Percentiles rank a stretch among this genome's conserved stretches.
Evolutionary conservation across 257 asterid species (phyloP).

Genomic region (Verbascum thapsus): DNA sequence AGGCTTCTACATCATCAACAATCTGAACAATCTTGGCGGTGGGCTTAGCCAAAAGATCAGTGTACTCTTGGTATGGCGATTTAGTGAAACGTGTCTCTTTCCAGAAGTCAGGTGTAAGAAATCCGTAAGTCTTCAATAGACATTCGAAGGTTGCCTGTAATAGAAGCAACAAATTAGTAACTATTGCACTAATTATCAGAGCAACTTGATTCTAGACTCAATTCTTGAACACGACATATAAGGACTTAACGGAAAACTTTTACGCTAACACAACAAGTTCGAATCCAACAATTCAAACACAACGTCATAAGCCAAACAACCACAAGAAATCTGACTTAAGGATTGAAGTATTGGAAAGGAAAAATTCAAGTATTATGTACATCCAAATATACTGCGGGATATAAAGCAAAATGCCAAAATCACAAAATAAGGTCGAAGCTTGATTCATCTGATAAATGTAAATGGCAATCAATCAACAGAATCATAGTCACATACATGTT

Average conservation of each 20-base stretch:
- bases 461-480: too few relatives aligned
- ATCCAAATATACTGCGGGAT: too few relatives aligned
- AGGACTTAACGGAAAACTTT: background rate
- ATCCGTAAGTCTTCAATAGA: conserved; percentile 64
- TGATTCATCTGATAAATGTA: too few relatives aligned
- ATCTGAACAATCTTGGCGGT: conserved; percentile 46
- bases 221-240: background rate
- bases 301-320: too few relatives aligned
- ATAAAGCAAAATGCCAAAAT: too few relatives aligned
- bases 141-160: conserved; percentile 73
- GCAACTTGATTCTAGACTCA: background rate
- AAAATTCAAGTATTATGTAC: too few relatives aligned
- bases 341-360: too few relatives aligned
- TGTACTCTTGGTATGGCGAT: conserved; percentile 72
- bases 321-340: too few relatives aligned
- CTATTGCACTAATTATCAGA: background rate
- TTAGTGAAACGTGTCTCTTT: conserved; percentile 61
- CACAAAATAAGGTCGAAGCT: too few relatives aligned
- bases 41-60: conserved; percentile 64
- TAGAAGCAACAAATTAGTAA: background rate
- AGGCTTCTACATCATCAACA: conserved; percentile 49
- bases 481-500: too few relatives aligned
- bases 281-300: too few relatives aligned
- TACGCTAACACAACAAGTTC: too few relatives aligned
- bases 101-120: conserved; percentile 75